Percentiles rank a stretch among this genome's conserved stretches.
Evolutionary conservation across 2,329 filamentous ascomycete genomes (phyloP).

Genomic region (Myriosclerotinia duriaeana): DNA sequence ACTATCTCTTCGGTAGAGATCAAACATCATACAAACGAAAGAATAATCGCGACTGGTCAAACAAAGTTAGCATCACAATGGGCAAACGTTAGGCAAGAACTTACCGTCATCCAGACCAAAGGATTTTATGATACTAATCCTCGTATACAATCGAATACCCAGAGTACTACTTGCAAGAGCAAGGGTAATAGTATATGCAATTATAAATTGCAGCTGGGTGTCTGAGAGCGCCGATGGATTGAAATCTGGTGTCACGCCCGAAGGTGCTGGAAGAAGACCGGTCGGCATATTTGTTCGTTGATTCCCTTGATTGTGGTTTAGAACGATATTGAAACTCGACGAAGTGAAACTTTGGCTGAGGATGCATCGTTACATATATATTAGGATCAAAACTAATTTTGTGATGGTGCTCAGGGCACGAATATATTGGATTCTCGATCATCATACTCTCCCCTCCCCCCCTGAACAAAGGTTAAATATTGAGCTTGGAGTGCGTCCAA

Average conservation of each 20-base stretch:
- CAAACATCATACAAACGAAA: not conserved
- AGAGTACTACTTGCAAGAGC: slow-evolving; percentile 3
- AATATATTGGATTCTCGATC: too few relatives aligned
- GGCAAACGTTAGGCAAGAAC: not conserved
- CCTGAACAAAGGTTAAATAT: too few relatives aligned
- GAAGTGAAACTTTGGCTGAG: not conserved
- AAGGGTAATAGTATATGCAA: slow-evolving; percentile 7
- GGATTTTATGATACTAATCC: slow-evolving; percentile 6
- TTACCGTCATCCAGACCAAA: slow-evolving; percentile 7
- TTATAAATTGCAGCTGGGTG: not conserved
- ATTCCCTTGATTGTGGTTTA: not conserved
- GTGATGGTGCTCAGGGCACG: too few relatives aligned
- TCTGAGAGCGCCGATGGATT: not conserved
- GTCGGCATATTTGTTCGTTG: not conserved
- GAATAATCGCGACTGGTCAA: not conserved
- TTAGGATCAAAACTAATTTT: too few relatives aligned
- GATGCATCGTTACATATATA: not conserved
- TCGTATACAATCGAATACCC: slow-evolving; percentile 5
- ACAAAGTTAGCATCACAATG: too few relatives aligned
- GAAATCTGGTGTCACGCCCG: not conserved
- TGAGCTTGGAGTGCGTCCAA: too few relatives aligned
- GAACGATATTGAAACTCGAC: not conserved
- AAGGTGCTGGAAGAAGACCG: slow-evolving; percentile 7
- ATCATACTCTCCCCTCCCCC: too few relatives aligned
- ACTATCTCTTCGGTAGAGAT: not conserved